phyloP scores from a whole-genome alignment of 129 eudicot species.

The Chrysanthemum makinoi region DNA sequence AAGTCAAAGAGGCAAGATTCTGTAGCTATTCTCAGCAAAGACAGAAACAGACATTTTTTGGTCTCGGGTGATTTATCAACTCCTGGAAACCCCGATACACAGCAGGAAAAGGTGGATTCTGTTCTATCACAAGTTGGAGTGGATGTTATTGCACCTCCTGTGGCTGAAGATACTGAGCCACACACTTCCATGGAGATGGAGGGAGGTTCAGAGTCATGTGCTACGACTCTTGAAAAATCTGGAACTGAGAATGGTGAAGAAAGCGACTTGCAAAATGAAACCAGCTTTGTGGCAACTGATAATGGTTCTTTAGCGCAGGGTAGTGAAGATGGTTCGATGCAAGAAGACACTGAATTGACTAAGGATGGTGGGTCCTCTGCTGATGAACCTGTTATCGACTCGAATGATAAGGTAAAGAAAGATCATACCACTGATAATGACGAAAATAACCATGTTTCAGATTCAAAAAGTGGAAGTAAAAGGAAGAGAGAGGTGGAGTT shows the following conservation, averaged over 20 bases:
- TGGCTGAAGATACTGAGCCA: conserved; percentile 21
- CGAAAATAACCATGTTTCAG: conserved; percentile 17
- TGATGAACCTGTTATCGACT: conserved; percentile 32
- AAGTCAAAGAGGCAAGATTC: conserved; percentile 40
- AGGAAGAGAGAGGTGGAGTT: conserved; percentile 49
- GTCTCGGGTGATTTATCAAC: not conserved
- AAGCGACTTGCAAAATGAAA: conserved; percentile 14
- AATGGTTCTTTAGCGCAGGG: conserved; percentile 9
- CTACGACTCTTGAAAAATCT: conserved; percentile 20
- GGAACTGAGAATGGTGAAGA: conserved; percentile 26
- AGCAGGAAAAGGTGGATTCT: conserved; percentile 24
- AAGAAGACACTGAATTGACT: conserved; percentile 26
- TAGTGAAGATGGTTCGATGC: conserved; percentile 31
- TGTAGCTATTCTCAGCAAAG: not conserved
- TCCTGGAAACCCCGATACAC: conserved; percentile 15
- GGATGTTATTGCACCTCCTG: conserved; percentile 11
- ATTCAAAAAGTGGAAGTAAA: conserved; percentile 43
- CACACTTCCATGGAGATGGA: conserved; percentile 21
- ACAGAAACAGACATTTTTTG: too few relatives aligned
- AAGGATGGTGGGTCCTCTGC: conserved; percentile 18
- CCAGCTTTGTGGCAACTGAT: conserved; percentile 10
- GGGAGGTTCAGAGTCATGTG: conserved; percentile 26
- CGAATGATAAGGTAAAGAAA: conserved; percentile 15
- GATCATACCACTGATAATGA: conserved; percentile 18
- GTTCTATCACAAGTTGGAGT: conserved; percentile 25